Evolutionary conservation across 208 protist species (phyloP), one percentile per base, ranked within the genome.

Genomic region (Crithidia mellificae): DNA sequence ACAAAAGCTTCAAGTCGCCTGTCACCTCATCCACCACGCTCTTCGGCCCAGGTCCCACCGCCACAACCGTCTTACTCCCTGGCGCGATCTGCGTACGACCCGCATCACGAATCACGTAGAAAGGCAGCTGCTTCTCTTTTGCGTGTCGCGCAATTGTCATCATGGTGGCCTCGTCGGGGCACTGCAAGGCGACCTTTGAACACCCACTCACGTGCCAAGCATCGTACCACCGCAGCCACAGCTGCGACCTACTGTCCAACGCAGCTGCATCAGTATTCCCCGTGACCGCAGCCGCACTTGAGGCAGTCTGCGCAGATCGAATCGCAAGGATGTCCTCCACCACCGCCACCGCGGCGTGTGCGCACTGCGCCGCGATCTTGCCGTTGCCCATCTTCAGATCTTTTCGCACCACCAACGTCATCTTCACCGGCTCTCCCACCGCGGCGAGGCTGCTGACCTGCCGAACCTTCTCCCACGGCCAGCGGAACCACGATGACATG

Each of bases 281-380:
- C 5, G 34, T 11, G 11, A 38, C 22, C n/a, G 29, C 5, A 6
- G 63, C 32, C 1, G 22, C 2, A n/a, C n/a, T n/a, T n/a, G n/a
- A n/a, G n/a, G n/a, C n/a, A 19, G 32, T 0, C 70, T 47, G 55
- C 52, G 43, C 66, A 30, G 52, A 29, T 24, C 53, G 58, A 14
- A 74, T 49, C 25, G 29, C 67, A 2, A 81, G 25, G 7, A 93
- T 54, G 20, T 85, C 74, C 51, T 97, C 83, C 20, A 97, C 84
- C 1, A 90, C 83, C 17, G 86, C 96, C 14, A 98, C 79, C 20
- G 94, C 91, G 2, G 95, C 98, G 75, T 99, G 98, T 17, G 95
- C 90, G 71, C 91, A 98, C 84, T 99, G 98, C 22, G 98, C 97
- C 17, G 92, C 95, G 12, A 98, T 91, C 68, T 99, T 99, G 17